Conservation (phyloP, 2,329 filamentous ascomycete genomes). For the Cladosporium cucumerinum region DNA sequence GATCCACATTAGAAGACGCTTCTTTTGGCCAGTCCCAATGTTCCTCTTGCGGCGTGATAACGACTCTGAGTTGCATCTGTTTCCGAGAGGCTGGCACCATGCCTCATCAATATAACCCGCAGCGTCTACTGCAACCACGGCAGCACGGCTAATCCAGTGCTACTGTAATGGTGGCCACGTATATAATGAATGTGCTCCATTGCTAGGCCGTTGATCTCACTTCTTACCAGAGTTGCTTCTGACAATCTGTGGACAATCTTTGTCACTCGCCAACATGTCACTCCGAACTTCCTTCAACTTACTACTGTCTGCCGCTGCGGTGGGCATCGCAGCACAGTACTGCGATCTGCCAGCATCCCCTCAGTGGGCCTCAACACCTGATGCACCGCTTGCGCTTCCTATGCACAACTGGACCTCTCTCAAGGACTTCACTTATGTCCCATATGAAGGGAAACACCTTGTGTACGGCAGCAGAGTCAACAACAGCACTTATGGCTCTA, state of each 20-base stretch:
- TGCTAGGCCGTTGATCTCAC: not conserved
- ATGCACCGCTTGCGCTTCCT: slow-evolving; percentile 49
- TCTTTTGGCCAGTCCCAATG: not conserved
- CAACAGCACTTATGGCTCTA: slow-evolving; percentile 52
- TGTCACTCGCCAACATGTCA: not conserved
- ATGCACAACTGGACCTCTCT: slow-evolving; percentile 55
- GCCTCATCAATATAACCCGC: not conserved
- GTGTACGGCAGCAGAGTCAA: slow-evolving; percentile 56
- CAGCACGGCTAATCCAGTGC: not conserved
- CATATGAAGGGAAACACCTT: slow-evolving; percentile 57
- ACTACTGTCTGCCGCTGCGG: not conserved
- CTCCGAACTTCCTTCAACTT: slow-evolving; percentile 5
- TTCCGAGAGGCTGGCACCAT: not conserved
- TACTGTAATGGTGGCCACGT: not conserved
- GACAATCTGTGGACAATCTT: not conserved
- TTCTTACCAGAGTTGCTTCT: not conserved
- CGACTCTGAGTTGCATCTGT: not conserved
- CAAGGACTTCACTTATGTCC: slow-evolving; percentile 60
- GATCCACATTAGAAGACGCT: not conserved
- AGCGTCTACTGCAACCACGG: not conserved
- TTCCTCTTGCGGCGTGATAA: not conserved
- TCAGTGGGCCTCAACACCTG: slow-evolving; percentile 51
- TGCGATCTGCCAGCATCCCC: slow-evolving; percentile 49
- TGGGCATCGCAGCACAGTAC: not conserved
- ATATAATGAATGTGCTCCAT: not conserved